Base-by-base conservation (phyloP, 164 flowering plant genomes). In the Annona cherimola region DNA sequence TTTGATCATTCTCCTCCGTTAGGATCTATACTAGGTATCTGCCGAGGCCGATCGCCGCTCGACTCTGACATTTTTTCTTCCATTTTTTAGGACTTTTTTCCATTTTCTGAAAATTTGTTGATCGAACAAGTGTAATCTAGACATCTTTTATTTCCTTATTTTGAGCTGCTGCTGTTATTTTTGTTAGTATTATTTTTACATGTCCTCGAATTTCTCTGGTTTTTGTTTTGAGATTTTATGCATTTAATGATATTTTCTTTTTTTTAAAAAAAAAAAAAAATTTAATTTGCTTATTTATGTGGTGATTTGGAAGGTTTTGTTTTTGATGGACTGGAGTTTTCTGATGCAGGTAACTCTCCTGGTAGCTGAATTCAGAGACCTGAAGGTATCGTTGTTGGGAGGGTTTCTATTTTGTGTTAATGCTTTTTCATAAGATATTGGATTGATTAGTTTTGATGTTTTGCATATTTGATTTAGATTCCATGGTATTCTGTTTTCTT, bases 291-390 rank as follows among this genome's bases (percentile, higher is more conserved):
- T 26, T 26, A 26, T 16, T 4, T 6, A 40, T 64, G 39, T 39
- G 12, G 1, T n/a, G 66, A 7, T 35, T 35, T 67, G 71, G 69
- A 50, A 55, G 65, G 40, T 12, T 50, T 43, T 16, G 16, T 42
- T 60, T 63, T 73, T 77, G 71, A 59, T 68, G 6, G 57, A 74
- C 62, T 74, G 50, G 60, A 35, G 63, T 70, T 7, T 64, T 68
- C 40, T 60, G 73, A 68, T 75, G 68, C 73, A 72, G 81, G 75
- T 69, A 60, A 57, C 67, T 14, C 35, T 5, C 20, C 66, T 42
- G 42, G 7, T 20, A 12, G 45, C n/a, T 39, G 64, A 41, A 63
- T 78, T 78, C 4, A 40, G n/a, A 5, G 39, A 1, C 60, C 19
- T 8, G 40, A 41, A 55, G 35, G 75, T 78, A 65, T 4, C 59